Evolutionary conservation across 345 rosid genomes (phyloP), one percentile per base, ranked within the genome.

Genomic region (Gossypium turneri): DNA sequence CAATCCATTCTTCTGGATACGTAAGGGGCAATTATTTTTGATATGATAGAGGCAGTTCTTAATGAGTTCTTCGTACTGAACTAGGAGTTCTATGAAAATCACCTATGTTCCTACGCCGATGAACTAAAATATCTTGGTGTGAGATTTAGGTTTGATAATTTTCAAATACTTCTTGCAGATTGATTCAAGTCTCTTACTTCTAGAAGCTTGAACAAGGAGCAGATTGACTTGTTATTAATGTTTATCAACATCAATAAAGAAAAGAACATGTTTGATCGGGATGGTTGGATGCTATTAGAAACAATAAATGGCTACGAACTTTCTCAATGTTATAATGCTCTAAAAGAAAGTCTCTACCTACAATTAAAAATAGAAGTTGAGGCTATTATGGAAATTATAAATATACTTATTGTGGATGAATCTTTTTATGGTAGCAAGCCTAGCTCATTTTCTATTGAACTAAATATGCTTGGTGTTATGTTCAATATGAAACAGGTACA

Each of bases 81-180:
- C 38, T 38, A 22, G 3, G n/a, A 47, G 19, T 67, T 67, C 12
- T 67, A 67, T 13, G 12, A 25, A 12, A 12, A 67, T 45, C 12
- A 7, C 11, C 11, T 67, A 47, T 20, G 53, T 22, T 67, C 41
- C 22, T 67, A 67, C 9, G 55, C 10, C 1, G n/a, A 67, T 12
- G 53, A 67, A 34, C 55, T 45, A 64, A 66, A 66, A 66, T n/a
- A 19, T 66, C 51, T 66, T 66, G n/a, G 70, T 66, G 29, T 66
- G 11, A 66, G 16, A 66, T 45, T 67, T 22, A n/a, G 55, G 27
- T 22, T 67, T 67, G 19, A 24, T 67, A 13, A 67, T 47, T 43
- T 67, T 67, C 43, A 8, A 47, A 67, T 29, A 22, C 41, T 47
- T 47, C 56, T 67, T 22, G 19, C 13, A 13, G 3, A 25, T 47